Conservation (phyloP, 208 protist genomes). For the Spironucleus salmonicida region DNA sequence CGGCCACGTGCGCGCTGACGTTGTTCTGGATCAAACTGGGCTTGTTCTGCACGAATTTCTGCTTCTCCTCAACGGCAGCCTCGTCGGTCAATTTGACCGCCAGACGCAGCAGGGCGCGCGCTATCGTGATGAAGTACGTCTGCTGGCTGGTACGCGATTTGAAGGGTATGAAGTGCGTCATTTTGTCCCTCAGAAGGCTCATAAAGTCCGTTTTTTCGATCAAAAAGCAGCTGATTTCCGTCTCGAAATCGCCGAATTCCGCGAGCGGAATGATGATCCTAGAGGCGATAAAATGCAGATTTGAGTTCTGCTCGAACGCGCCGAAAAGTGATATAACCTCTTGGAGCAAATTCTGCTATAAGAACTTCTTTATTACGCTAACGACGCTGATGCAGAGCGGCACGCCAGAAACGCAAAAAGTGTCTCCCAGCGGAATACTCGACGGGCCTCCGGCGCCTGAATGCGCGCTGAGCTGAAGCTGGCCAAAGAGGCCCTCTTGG, state of each 20-base stretch:
- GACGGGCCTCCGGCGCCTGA: constrained; percentile 10
- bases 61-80: constrained; percentile 11
- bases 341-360: neutral
- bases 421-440: neutral
- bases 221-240: neutral
- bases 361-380: neutral
- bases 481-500: neutral
- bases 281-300: constrained; percentile 16
- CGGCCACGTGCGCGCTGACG: neutral
- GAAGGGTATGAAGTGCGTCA: neutral
- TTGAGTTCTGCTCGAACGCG: neutral
- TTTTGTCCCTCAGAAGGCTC: neutral
- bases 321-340: neutral
- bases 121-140: constrained; percentile 21
- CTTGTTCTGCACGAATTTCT: neutral
- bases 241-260: neutral
- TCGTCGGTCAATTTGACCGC: neutral
- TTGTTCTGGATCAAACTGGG: neutral
- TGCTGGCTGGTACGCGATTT: neutral
- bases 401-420: neutral
- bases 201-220: neutral
- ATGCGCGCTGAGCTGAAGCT: neutral
- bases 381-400: neutral
- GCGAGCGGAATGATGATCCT: constrained; percentile 3
- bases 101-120: neutral